Evolutionary conservation across 805 yeast genomes (phyloP), one percentile per base, ranked within the genome.

Genomic region (Starmerella riodocensis): DNA sequence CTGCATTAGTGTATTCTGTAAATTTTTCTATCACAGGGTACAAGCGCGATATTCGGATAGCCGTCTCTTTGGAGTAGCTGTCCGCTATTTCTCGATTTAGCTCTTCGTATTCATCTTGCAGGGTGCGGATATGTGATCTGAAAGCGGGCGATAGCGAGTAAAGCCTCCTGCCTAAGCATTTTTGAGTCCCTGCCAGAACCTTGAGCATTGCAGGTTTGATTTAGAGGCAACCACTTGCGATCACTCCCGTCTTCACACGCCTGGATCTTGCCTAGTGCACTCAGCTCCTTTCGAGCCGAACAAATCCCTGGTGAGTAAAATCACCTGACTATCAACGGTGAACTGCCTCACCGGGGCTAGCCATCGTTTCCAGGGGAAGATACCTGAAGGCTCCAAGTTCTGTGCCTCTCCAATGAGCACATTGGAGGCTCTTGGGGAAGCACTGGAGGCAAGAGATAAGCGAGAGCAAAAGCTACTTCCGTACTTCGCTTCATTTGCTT

Each of bases 71-170:
- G 41, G 67, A 56, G 3, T 53, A 53, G 16, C 37, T 47, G 17
- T 43, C 41, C 0, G 73, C 55, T 32, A 76, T 51, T 34, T 58
- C 56, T 1, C 54, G 45, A 27, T 71, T 72, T 2, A 76, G 53
- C 1, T 48, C 48, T 3, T 48, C 39, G 35, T 71, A 56, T 45
- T 76, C 77, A 2, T 51, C 43, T 6, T 54, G 48, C 40, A 73
- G 55, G 6, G 52, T 36, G 13, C 59, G 58, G 0, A 81, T 76
- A 49, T 71, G 65, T 36, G 65, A 52, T 20, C 71, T 41, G 11
- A 77, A 52, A 1, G 70, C 59, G 1, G 79, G 76, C 42, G 75
- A 80, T 9, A 71, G 54, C 25, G 43, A 29, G 12, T 20, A 29
- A 8, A 16, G 25, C 19, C 41, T 9, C 7, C 9, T 28, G 31